Evolutionary conservation across 1,284 basidiomycete species (phyloP), one percentile per base, ranked within the genome.

Genomic region (Coriolopsis trogii): DNA sequence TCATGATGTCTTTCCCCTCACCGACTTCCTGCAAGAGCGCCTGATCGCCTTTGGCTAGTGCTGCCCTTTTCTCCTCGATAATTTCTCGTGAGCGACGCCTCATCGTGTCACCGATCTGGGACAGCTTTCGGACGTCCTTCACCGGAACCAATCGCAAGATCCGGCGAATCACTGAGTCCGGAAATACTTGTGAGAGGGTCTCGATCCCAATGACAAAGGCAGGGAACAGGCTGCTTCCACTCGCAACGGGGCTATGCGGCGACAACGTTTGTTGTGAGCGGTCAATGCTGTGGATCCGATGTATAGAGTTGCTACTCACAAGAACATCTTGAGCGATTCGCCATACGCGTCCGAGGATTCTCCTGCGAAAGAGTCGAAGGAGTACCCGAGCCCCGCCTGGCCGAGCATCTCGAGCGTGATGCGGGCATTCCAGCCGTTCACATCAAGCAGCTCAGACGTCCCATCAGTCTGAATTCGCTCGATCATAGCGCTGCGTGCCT

Each of bases 1-100:
- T 76, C 55, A 77, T 70, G 38, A 78, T 65, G 56, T 79, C 77
- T 50, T 72, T 74, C 6, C 72, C 75, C 44, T 68, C 57, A 4
- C 64, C 67, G 30, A 43, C 41, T 30, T 60, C 36, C 7, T 45
- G 28, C n/a, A 28, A n/a, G 6, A 49, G 25, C 9, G 39, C 55
- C 23, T 16, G 28, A 20, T 43, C 55, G 4, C 50, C 46, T 72
- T 67, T 28, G 50, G 40, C 29, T 33, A 37, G 23, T 52, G 53
- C 55, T 12, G 59, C 56, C 24, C 55, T 71, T 63, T 75, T 80
- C n/a, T 58, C 60, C 25, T 70, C 57, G 16, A 70, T 70, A 4
- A 80, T 73, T n/a, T 70, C 62, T 3, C 59, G 46, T 1, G 76
- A 69, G 0, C 70, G 70, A 1, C 63, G 41, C 34, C 74, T 61